A percentile compares a stretch with the other conserved stretches of the same genome.
These are phyloP conservation scores for Starmerella bombicola DNA, from an alignment of 805 yeast genomes.

Conservation along the genomic window DNA sequence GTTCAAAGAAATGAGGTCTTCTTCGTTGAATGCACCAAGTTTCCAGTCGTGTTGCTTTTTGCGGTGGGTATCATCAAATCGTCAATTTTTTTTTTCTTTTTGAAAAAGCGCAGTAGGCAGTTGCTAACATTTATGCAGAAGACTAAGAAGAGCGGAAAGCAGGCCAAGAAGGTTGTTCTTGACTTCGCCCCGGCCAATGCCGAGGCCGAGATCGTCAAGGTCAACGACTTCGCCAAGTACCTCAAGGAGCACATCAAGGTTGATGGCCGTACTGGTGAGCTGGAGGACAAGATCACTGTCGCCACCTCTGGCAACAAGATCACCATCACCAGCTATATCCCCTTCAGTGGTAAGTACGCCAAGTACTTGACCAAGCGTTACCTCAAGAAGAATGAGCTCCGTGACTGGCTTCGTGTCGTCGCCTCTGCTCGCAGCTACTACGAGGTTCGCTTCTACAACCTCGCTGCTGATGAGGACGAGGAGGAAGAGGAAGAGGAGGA, in stretches of 20 bases:
- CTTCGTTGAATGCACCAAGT: not conserved
- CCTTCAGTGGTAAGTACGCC: constrained; percentile 99
- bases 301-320: constrained; percentile 69
- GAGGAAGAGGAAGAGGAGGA: constrained; percentile 66
- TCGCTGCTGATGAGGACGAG: constrained; percentile 89
- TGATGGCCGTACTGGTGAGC: constrained; percentile 91
- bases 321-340: constrained; percentile 80
- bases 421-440: constrained; percentile 90
- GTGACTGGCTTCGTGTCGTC: constrained; percentile 99
- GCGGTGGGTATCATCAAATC: constrained; percentile 22
- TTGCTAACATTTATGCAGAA: constrained; percentile 32
- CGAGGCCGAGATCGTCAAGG: constrained; percentile 96
- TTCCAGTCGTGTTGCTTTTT: constrained; percentile 10
- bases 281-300: constrained; percentile 87
- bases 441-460: constrained; percentile 98
- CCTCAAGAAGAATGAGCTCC: constrained; percentile 99
- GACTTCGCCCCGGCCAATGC: constrained; percentile 97
- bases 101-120: constrained; percentile 56
- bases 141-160: constrained; percentile 59
- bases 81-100: constrained; percentile 11
- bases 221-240: constrained; percentile 94
- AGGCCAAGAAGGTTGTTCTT: constrained; percentile 71
- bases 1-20: not conserved
- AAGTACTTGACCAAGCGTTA: constrained; percentile 99
- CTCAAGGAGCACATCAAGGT: constrained; percentile 98